phyloP scores from a whole-genome alignment of 345 rosid genomes.

The Pelargonium nanum region DNA sequence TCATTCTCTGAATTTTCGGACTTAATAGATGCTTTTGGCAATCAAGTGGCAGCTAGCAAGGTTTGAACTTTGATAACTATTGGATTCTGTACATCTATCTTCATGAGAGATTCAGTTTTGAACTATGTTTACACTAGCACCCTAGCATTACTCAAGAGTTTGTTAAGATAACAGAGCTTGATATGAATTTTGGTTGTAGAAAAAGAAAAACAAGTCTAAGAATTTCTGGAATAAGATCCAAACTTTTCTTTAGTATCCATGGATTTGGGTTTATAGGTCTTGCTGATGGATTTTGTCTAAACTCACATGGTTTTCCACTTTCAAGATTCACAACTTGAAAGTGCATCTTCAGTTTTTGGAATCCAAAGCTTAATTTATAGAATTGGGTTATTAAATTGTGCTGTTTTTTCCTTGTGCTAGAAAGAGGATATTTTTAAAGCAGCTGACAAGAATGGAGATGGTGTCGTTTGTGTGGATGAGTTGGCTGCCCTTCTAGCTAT shows the following conservation, averaged over 20 bases:
- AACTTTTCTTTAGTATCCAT: neutral
- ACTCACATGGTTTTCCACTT: neutral
- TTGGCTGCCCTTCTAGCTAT: constrained; percentile 75
- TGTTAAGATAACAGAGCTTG: neutral
- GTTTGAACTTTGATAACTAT: constrained; percentile 22
- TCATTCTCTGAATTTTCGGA: constrained; percentile 72
- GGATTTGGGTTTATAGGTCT: neutral
- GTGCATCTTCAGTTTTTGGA: neutral
- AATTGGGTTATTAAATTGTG: neutral
- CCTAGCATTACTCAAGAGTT: neutral
- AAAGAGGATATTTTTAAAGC: constrained; percentile 87
- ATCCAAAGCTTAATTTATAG: neutral
- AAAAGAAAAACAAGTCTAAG: neutral
- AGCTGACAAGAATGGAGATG: constrained; percentile 83
- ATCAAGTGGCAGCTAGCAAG: constrained; percentile 64
- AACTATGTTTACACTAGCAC: neutral
- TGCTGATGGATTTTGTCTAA: neutral
- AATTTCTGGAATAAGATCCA: neutral
- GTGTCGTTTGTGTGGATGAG: constrained; percentile 85
- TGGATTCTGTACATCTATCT: neutral
- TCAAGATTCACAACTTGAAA: neutral
- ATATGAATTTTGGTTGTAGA: neutral
- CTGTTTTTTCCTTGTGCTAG: constrained; percentile 35
- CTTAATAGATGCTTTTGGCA: constrained; percentile 76
- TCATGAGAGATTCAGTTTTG: neutral